Evolutionary conservation across 257 asterid species (phyloP), one percentile per base, ranked within the genome.

Genomic region (Schizonepeta tenuifolia): DNA sequence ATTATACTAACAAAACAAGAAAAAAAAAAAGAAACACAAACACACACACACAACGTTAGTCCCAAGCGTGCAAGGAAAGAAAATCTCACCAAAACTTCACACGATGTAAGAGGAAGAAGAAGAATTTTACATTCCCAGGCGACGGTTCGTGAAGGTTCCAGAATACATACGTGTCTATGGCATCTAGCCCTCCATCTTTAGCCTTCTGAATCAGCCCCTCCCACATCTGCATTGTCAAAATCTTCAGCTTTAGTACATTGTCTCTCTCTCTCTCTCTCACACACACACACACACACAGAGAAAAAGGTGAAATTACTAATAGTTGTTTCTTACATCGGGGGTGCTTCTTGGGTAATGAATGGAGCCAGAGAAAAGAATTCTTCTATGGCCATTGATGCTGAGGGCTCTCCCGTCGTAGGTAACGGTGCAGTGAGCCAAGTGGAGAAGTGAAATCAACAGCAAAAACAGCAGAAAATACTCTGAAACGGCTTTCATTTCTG

Each of bases 281-380:
- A 7, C 56, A n/a, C 57, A 22, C 46, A 7, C 46, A 11, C 31
- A 65, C 55, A 5, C 1, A 14, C 15, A 53, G 0, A 10, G 9
- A 46, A 55, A 14, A 18, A 15, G n/a, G 61, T 22, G 36, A 55
- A 3, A 26, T 26, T 26, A 1, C 3, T 26, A 26, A 6, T 56
- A n/a, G 18, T 1, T 9, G 0, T 1, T 43, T 44, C 57, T 22
- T 86, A 91, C 99, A 78, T 94, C 96, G 61, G 97, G 97, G 44
- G 96, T 78, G 73, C 98, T 93, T 86, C 98, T 87, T 54, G 98
- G 98, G 63, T 93, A 93, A 78, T 93, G 98, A 82, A 94, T 90
- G 81, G 99, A 94, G 65, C 97, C 97, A 63, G 97, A 94, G 35
- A 94, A 73, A 21, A 94, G 80, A 50, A 94, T 87, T 78, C 83